Evolutionary conservation across 345 rosid genomes (phyloP).

Genomic region (Populus alba): DNA sequence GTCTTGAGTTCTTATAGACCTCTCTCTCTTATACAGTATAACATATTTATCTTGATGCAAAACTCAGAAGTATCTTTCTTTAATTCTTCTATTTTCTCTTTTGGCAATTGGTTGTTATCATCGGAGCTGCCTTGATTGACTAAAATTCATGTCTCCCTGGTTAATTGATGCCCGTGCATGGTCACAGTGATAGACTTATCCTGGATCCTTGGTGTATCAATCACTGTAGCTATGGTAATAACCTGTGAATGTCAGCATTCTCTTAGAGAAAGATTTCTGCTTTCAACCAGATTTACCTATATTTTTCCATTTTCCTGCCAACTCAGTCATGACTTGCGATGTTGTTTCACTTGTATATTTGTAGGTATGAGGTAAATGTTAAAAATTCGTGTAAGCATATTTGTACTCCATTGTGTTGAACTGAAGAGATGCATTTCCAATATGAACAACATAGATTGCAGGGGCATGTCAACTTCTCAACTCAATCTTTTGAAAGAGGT

Average conservation of each 20-base stretch:
- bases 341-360: background rate
- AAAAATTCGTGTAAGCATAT: background rate
- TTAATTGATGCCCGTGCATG: background rate
- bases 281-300: background rate
- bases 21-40: background rate
- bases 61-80: background rate
- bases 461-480: background rate
- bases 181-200: too few species aligned
- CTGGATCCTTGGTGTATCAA: background rate
- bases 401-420: background rate
- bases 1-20: background rate
- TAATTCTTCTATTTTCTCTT: background rate
- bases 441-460: background rate
- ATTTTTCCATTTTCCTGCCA: background rate
- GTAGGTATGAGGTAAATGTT: background rate
- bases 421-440: background rate
- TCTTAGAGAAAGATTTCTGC: background rate
- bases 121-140: constrained; percentile 9
- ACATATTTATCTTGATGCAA: background rate
- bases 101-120: constrained; percentile 10
- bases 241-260: background rate
- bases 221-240: background rate
- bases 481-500: background rate
- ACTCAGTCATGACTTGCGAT: background rate
- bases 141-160: background rate